Conservation (phyloP, 2,329 filamentous ascomycete species). For the Exophiala sp. region DNA sequence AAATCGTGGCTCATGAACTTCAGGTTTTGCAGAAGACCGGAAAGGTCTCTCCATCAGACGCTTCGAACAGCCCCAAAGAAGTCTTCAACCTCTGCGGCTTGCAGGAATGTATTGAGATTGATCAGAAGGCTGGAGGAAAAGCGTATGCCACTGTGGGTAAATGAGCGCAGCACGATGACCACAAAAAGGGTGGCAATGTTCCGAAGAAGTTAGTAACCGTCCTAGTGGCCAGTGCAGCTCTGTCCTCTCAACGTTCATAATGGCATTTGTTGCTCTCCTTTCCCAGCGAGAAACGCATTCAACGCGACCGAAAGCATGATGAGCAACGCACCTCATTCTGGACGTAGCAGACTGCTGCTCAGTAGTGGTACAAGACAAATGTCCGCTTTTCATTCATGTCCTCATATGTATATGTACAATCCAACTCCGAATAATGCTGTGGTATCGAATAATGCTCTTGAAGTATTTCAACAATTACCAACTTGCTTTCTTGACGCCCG, state of each 20-base stretch:
- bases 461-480: constrained; percentile 61
- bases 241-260: too few relatives aligned
- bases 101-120: constrained; percentile 40
- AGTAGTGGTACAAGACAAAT: too few relatives aligned
- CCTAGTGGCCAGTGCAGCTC: too few relatives aligned
- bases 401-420: neutral
- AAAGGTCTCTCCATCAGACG: constrained; percentile 29
- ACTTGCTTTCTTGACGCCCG: constrained; percentile 92
- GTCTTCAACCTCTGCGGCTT: constrained; percentile 44
- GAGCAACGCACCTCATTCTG: too few relatives aligned
- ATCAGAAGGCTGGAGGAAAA: constrained; percentile 38
- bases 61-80: constrained; percentile 35
- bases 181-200: neutral
- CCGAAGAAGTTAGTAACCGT: too few relatives aligned
- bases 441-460: neutral
- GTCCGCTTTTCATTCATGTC: neutral
- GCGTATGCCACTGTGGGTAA: constrained; percentile 21
- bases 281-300: too few relatives aligned
- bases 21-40: constrained; percentile 38
- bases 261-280: too few relatives aligned
- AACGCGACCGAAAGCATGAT: too few relatives aligned
- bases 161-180: neutral
- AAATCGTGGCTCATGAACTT: constrained; percentile 36
- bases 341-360: too few relatives aligned
- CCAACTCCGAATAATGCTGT: constrained; percentile 7